Base-by-base conservation (phyloP, 1,139 yeast species). In the Yamadazyma dushanensis region DNA sequence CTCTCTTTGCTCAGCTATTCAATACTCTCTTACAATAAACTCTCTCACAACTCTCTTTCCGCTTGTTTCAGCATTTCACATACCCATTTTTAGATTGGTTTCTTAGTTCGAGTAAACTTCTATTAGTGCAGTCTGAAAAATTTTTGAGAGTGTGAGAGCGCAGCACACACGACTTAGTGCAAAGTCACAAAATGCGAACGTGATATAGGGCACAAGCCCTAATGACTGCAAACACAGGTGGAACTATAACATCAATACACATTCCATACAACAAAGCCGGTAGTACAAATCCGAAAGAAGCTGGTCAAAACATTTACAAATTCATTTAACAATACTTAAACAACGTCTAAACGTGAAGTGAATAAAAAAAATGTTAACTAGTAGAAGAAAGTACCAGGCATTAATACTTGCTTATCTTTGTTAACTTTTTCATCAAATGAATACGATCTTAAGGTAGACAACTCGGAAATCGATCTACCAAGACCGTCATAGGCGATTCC, bases 401-500 rank as follows among this genome's bases (percentile, higher is more conserved):
- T 48, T 29, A 41, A 41, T 9, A 42, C 34, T 16, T 39, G 37
- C 14, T 21, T 26, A n/a, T 37, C 17, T 10, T 32, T 26, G 14
- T 41, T 26, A 5, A 35, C 35, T 16, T 39, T 42, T 25, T 33
- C 40, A 38, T 39, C 47, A 29, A 41, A 28, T 4, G 47, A 42
- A 30, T 36, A 40, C 10, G 45, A 40, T 36, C 44, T 41, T 17
- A 38, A 32, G 4, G 46, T 35, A 10, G 50, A 44, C 29, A 47
- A 45, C 25, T 32, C 46, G 3, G 46, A 36, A 26, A 47, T 44
- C 22, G 47, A 43, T 13, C 41, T 45, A 9, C 51, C 51, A 21
- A 35, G 25, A 13, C 51, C 60, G 36, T 57, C 61, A 23, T 51
- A 47, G 9, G 58, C 57, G n/a, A 47, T 44, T 3, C 63, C 63